phyloP scores from a whole-genome alignment of 176 grass and related monocot species.

The Pontederia paniculata region DNA sequence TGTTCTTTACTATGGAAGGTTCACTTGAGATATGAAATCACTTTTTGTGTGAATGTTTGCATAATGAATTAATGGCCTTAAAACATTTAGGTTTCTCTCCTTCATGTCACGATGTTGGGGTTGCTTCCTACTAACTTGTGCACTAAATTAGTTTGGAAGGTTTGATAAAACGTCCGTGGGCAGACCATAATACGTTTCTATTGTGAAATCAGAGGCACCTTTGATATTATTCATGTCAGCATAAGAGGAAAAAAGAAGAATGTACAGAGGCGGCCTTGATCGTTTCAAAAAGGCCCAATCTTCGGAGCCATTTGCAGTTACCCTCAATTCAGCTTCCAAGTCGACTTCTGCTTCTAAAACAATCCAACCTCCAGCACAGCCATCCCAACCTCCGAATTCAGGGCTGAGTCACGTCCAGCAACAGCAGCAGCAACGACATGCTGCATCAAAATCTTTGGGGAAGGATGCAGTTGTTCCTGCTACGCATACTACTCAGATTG shows the following conservation, averaged over 20 bases:
- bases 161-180: too few relatives aligned
- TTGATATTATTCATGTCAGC: too few relatives aligned
- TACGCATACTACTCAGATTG: slow-evolving; percentile 41
- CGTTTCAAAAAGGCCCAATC: slow-evolving; percentile 89
- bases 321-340: slow-evolving; percentile 26
- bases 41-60: too few relatives aligned
- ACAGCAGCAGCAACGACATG: slow-evolving; percentile 20
- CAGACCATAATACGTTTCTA: too few relatives aligned
- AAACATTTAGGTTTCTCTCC: too few relatives aligned
- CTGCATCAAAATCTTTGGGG: slow-evolving; percentile 8
- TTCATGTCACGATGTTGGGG: too few relatives aligned
- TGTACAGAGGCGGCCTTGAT: slow-evolving; percentile 83
- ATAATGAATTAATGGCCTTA: too few relatives aligned
- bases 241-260: slow-evolving; percentile 12
- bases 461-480: slow-evolving; percentile 19
- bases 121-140: too few relatives aligned
- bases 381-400: slow-evolving; percentile 23
- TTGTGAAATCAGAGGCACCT: too few relatives aligned
- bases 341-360: slow-evolving; percentile 12
- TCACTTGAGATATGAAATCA: too few relatives aligned
- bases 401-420: slow-evolving; percentile 4
- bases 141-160: too few relatives aligned
- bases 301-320: slow-evolving; percentile 63
- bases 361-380: slow-evolving; percentile 10
- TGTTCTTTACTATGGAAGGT: too few relatives aligned